Evolutionary conservation across 805 yeast species (phyloP).

Genomic region (Debaryomyces prosopidis): DNA sequence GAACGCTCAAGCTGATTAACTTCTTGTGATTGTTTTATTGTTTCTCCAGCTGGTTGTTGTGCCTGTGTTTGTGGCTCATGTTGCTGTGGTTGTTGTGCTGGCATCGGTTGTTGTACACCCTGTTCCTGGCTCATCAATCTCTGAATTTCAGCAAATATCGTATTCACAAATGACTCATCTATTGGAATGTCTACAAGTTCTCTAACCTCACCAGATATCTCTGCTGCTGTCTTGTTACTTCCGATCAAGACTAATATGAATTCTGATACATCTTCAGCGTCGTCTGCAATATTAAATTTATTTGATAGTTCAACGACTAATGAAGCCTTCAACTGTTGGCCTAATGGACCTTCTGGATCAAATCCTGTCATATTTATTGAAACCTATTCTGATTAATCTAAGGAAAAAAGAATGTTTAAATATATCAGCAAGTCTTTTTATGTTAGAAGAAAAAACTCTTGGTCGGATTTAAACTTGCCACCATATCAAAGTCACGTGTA

Average conservation of each 20-base stretch:
- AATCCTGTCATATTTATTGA: slow-evolving; percentile 17
- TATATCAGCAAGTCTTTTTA: background rate
- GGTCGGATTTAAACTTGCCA: background rate
- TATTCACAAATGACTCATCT: slow-evolving; percentile 55
- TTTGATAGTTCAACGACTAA: slow-evolving; percentile 36
- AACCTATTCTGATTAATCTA: background rate
- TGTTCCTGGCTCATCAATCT: slow-evolving; percentile 26
- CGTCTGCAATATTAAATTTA: slow-evolving; percentile 36
- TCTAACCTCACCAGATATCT: slow-evolving; percentile 60
- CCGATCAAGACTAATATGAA: slow-evolving; percentile 70
- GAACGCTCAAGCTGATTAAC: background rate
- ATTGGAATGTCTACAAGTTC: slow-evolving; percentile 63
- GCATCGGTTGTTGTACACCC: background rate
- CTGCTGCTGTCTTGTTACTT: slow-evolving; percentile 61
- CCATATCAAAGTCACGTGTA: background rate
- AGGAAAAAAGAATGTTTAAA: background rate
- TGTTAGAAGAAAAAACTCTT: background rate
- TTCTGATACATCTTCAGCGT: slow-evolving; percentile 65
- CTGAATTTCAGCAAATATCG: slow-evolving; percentile 58
- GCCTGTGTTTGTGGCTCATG: slow-evolving; percentile 7
- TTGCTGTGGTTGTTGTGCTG: slow-evolving; percentile 7
- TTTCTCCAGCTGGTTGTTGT: slow-evolving; percentile 3
- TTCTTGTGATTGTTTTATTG: slow-evolving; percentile 1
- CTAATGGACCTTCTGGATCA: slow-evolving; percentile 42
- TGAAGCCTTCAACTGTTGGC: slow-evolving; percentile 33